Evolutionary conservation across 768 basidiomycete genomes (phyloP).

Genomic region (Termitomyces eurrhizus): DNA sequence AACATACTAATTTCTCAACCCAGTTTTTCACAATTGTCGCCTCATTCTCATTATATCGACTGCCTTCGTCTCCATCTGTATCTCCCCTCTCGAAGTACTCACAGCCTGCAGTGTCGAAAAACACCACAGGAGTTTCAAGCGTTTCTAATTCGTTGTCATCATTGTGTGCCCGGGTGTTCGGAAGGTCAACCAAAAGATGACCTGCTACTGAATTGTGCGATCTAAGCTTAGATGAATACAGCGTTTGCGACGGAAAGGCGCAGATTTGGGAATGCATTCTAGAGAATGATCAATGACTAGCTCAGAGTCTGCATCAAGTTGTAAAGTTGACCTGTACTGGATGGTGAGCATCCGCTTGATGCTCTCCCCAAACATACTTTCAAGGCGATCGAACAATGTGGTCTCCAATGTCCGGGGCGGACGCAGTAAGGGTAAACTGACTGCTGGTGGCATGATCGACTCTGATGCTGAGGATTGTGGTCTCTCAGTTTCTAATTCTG

Average conservation of each 20-base stretch:
- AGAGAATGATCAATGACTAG: not conserved
- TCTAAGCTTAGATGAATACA: conserved; percentile 69
- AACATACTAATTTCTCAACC: conserved; percentile 69
- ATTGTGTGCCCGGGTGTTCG: conserved; percentile 42
- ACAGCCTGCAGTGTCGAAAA: conserved; percentile 92
- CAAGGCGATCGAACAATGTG: conserved; percentile 90
- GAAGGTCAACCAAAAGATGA: conserved; percentile 70
- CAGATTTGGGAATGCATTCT: conserved; percentile 91
- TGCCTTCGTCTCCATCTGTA: conserved; percentile 82
- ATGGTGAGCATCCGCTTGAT: conserved; percentile 87
- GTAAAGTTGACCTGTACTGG: conserved; percentile 71
- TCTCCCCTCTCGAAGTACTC: conserved; percentile 88
- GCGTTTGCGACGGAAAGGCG: conserved; percentile 75
- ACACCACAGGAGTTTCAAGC: conserved; percentile 76
- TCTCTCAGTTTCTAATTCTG: not conserved
- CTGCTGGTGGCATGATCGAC: conserved; percentile 9
- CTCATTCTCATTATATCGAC: conserved; percentile 93
- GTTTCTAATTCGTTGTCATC: conserved; percentile 73
- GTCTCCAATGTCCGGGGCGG: conserved; percentile 77
- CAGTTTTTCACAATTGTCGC: conserved; percentile 80
- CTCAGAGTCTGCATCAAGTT: not conserved
- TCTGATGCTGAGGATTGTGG: not conserved
- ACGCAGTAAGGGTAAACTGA: conserved; percentile 27
- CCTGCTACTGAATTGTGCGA: conserved; percentile 69
- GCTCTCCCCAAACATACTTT: conserved; percentile 77